Evolutionary conservation across 2,329 filamentous ascomycete species (phyloP), one percentile per base, ranked within the genome.

Genomic region (Teratosphaeria nubilosa): DNA sequence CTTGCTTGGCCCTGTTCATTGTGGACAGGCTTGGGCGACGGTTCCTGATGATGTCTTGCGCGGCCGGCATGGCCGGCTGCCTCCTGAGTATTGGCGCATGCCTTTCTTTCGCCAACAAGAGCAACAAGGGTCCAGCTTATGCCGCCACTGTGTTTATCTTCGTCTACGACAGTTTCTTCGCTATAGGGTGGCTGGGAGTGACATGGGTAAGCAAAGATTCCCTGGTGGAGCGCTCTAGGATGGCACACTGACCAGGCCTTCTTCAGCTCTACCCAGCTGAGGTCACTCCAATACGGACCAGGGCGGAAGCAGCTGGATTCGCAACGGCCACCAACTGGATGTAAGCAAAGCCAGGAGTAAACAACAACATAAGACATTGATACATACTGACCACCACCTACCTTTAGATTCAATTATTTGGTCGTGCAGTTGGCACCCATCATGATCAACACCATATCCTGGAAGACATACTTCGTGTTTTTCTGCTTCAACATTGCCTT

Each of bases 401-500:
- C n/a, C n/a, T 48, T 5, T 22, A 48, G 41, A 48, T 48, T 48
- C 41, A 48, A 48, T 9, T 48, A 48, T 24, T n/a, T 48, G 41
- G 82, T 87, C 27, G 84, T 87, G 53, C 84, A 86, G 79, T 81
- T 86, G 54, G 85, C 83, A 0, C 84, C 83, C 0, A 77, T 82
- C 6, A 81, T 83, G 5, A 82, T 86, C 62, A 70, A 73, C 9
- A 80, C 76, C 58, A 83, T 84, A 59, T 70, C 72, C 0, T 83
- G 80, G 64, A 71, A 76, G 60, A 83, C 81, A 1, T 84, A 83
- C 66, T 82, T 78, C 61, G 67, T 68, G 48, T 68, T 68, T 54
- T 65, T 62, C n/a, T 27, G n/a, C 51, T 56, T 50, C 53, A 62
- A 62, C 53, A 32, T 57, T 45, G 60, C 53, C 32, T 37, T 56